A percentile compares a stretch with the other conserved stretches of the same genome.
Conservation (phyloP, 2,329 filamentous ascomycete genomes). For the Ceratocystis huliohia region DNA sequence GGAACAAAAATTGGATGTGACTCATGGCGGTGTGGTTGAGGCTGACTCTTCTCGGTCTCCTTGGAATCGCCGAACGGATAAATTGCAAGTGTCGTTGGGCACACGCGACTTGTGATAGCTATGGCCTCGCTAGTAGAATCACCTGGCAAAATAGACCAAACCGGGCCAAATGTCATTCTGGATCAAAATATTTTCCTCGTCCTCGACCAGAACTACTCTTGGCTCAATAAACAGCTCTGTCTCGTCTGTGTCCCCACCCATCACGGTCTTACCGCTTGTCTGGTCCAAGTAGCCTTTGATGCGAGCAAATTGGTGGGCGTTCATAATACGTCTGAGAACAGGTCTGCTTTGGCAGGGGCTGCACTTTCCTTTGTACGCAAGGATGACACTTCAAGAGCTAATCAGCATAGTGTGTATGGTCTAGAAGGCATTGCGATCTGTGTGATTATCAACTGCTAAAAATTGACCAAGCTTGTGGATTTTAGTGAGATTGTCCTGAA, state of each 20-base stretch:
- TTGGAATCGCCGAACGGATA: constrained; percentile 73
- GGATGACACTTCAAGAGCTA: no score
- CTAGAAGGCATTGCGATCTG: no score
- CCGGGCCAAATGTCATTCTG: constrained; percentile 75
- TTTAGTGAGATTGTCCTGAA: no score
- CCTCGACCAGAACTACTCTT: constrained; percentile 76
- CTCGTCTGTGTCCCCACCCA: constrained; percentile 76
- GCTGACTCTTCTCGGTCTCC: constrained; percentile 60
- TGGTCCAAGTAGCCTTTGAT: constrained; percentile 86
- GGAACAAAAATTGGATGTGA: background rate
- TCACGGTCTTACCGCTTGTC: constrained; percentile 67
- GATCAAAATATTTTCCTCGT: constrained; percentile 63
- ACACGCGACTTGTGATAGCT: constrained; percentile 62
- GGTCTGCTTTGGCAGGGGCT: no score
- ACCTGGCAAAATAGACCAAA: constrained; percentile 70
- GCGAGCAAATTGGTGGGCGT: constrained; percentile 63
- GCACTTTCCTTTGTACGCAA: no score
- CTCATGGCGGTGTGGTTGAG: background rate
- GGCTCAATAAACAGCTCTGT: constrained; percentile 74
- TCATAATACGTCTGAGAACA: constrained; percentile 72
- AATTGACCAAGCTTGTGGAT: no score
- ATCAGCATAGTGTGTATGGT: no score
- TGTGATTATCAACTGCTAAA: no score
- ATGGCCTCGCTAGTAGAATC: constrained; percentile 78
- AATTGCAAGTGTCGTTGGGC: constrained; percentile 70